A percentile compares a stretch with the other conserved stretches of the same genome.
phyloP scores from a whole-genome alignment of 768 basidiomycete genomes.

The Zangia roseola region DNA sequence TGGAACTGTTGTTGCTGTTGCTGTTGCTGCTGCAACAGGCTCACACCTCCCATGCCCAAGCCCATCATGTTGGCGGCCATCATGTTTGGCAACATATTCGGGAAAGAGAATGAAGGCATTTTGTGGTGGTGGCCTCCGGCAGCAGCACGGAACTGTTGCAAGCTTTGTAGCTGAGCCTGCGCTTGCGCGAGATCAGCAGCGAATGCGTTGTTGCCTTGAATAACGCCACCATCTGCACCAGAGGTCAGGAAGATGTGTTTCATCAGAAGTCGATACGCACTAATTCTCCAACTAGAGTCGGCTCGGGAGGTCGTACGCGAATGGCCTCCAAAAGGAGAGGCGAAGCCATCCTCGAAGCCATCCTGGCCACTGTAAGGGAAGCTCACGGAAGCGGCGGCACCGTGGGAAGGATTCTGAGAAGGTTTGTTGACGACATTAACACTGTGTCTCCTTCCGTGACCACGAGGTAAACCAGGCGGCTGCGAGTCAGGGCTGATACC shows the following conservation, averaged over 20 bases:
- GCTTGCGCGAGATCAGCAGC: constrained; percentile 92
- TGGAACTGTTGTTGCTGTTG: constrained; percentile 76
- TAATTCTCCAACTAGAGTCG: constrained; percentile 88
- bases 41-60: constrained; percentile 76
- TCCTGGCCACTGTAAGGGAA: constrained; percentile 57
- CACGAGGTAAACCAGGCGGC: constrained; percentile 65
- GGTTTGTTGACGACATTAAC: constrained; percentile 89
- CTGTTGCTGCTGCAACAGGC: constrained; percentile 88
- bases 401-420: constrained; percentile 37
- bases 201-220: constrained; percentile 60
- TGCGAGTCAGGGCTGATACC: constrained; percentile 65
- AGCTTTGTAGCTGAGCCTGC: constrained; percentile 92
- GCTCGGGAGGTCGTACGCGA: constrained; percentile 73
- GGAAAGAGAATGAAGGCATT: constrained; percentile 97
- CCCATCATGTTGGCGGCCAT: constrained; percentile 98
- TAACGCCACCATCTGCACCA: constrained; percentile 67
- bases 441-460: constrained; percentile 86
- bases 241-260: constrained; percentile 8
- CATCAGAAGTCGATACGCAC: constrained; percentile 43
- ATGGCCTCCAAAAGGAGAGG: constrained; percentile 63
- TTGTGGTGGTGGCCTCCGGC: constrained; percentile 94
- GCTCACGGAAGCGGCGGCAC: constrained; percentile 46
- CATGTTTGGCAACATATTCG: constrained; percentile 97
- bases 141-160: constrained; percentile 96
- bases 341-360: constrained; percentile 79